These are phyloP conservation scores for Solanum arcanum DNA, from an alignment of 257 asterid species.

Conservation along the genomic window DNA sequence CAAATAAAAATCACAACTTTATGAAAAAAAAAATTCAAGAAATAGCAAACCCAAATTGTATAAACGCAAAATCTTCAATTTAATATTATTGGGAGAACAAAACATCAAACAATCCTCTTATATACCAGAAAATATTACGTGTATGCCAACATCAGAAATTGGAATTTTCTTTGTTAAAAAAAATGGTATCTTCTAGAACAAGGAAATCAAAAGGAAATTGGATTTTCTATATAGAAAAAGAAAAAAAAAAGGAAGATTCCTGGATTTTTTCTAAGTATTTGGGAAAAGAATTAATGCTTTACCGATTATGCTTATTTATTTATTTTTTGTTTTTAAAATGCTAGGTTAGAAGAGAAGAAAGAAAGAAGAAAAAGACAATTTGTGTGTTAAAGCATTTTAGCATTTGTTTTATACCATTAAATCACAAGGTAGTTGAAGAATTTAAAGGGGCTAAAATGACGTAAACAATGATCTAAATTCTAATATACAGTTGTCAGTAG, in stretches of 20 bases:
- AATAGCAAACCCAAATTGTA: background rate
- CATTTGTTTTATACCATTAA: background rate
- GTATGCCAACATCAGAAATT: background rate
- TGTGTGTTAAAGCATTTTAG: background rate
- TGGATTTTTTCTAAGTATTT: background rate
- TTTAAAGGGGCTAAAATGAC: background rate
- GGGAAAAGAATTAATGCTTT: background rate
- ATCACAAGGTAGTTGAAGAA: background rate
- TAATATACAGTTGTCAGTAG: background rate
- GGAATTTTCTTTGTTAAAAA: background rate
- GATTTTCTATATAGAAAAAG: background rate
- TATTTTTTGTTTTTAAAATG: background rate
- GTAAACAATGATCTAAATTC: background rate
- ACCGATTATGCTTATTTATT: background rate
- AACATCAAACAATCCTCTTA: background rate
- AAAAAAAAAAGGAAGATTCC: background rate
- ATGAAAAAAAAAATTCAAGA: background rate
- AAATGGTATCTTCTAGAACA: background rate
- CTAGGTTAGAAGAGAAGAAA: background rate
- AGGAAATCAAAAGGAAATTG: background rate
- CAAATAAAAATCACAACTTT: background rate
- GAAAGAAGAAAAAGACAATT: background rate
- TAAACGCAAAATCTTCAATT: background rate
- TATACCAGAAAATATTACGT: background rate
- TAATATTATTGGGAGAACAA: background rate